Percentiles rank a stretch among this genome's conserved stretches.
These are phyloP conservation scores for Kwoniella shandongensis DNA, from an alignment of 768 basidiomycete genomes.

Conservation along the genomic window DNA sequence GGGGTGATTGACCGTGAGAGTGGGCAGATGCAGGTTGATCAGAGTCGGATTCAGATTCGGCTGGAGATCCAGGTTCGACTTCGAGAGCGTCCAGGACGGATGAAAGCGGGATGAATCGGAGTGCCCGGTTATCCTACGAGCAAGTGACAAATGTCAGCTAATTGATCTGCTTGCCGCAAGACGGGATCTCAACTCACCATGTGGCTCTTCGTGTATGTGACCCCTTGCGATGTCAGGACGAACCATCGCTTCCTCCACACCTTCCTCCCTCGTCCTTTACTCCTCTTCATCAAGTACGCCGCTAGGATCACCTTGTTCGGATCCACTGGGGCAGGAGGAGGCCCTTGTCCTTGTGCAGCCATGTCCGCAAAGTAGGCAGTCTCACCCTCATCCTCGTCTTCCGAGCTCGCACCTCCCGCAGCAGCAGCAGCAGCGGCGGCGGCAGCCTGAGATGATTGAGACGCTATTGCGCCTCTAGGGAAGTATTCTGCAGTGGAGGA, in stretches of 20 bases:
- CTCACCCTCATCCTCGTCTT: constrained; percentile 15
- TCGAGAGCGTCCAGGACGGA: constrained; percentile 91
- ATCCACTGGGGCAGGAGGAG: constrained; percentile 57
- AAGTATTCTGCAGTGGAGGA: neutral
- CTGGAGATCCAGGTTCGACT: constrained; percentile 60
- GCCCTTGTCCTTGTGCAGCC: neutral
- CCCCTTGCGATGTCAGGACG: constrained; percentile 78
- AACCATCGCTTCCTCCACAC: constrained; percentile 99
- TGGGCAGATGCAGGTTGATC: constrained; percentile 42
- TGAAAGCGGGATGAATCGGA: constrained; percentile 78
- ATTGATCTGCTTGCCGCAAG: neutral
- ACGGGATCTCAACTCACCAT: constrained; percentile 66
- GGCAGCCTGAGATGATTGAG: neutral
- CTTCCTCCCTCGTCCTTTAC: constrained; percentile 81
- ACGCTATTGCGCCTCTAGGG: constrained; percentile 6
- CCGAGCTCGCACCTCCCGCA: constrained; percentile 6
- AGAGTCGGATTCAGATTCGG: constrained; percentile 31
- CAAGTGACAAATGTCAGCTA: neutral
- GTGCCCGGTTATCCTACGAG: constrained; percentile 81
- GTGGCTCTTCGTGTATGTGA: constrained; percentile 87
- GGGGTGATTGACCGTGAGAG: constrained; percentile 15
- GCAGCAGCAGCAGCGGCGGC: neutral
- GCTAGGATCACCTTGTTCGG: constrained; percentile 76
- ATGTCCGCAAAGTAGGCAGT: constrained; percentile 1
- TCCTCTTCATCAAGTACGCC: constrained; percentile 85